Evolutionary conservation across 768 basidiomycete genomes (phyloP), one percentile per base, ranked within the genome.

Genomic region (Pisolithus orientalis): DNA sequence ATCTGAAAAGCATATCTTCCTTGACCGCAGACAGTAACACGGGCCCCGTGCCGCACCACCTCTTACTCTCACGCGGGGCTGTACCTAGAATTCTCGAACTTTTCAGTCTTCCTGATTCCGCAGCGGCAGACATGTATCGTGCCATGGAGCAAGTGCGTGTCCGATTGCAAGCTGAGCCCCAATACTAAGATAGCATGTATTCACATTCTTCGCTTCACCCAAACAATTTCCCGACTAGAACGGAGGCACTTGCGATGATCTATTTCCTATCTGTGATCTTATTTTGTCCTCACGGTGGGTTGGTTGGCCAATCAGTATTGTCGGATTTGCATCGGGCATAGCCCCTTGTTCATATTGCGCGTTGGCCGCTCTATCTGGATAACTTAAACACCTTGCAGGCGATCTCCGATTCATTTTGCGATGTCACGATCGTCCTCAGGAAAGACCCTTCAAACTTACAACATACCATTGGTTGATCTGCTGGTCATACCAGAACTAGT

Each of bases 81-180:
- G 72, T 88, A 2, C 80, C 82, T 11, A 59, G 60, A 24, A 75
- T 90, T 47, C 59, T 80, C 16, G 57, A 67, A 8, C 49, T 71
- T 11, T 78, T 85, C 45, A 66, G 65, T 10, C 66, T 87, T 27
- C 70, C 77, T 8, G 58, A 70, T 29, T 70, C 68, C 25, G 71
- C 77, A 28, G 71, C 69, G 27, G 66, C 72, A 32, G 80, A 84
- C 59, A 64, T 90, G 42, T 72, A 78, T 57, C 79, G 85, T 34
- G 88, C 87, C 5, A 64, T 88, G 11, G 80, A 82, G 53, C 87
- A 90, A 63, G 74, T 71, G 46, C 62, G 59, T 34, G 51, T 61
- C 14, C 68, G 77, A 39, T 47, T 72, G 25, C 51, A 49, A 55
- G 27, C 13, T 14, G 47, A 49, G 56, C 48, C 39, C 47, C 57